Evolutionary conservation across 257 asterid species (phyloP).

Genomic region (Vinca minor): DNA sequence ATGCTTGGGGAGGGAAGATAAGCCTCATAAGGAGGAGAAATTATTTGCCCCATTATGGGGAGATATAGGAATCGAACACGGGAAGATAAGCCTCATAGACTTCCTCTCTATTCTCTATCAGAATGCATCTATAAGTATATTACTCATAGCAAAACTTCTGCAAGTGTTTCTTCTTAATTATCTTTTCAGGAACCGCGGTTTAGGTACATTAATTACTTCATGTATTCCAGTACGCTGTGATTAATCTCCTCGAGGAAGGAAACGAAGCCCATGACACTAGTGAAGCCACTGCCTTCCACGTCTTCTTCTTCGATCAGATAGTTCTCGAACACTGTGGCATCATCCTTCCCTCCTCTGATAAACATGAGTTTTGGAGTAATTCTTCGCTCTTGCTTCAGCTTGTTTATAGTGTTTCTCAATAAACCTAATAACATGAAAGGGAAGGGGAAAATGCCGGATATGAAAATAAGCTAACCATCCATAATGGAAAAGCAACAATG

Average conservation of each 20-base stretch:
- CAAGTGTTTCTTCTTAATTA: not conserved
- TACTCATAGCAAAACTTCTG: not conserved
- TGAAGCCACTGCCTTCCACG: constrained; percentile 74
- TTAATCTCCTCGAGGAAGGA: constrained; percentile 83
- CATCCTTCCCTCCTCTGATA: constrained; percentile 79
- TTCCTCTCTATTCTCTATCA: not conserved
- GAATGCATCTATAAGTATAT: not conserved
- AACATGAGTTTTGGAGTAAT: constrained; percentile 77
- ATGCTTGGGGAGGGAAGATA: too few species aligned
- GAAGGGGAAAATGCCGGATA: constrained; percentile 1
- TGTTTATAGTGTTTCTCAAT: constrained; percentile 70
- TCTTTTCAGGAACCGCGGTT: not conserved
- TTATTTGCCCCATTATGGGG: too few species aligned
- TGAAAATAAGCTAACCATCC: constrained; percentile 3
- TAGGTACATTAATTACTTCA: constrained; percentile 18
- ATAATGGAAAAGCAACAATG: not conserved
- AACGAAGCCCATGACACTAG: constrained; percentile 78
- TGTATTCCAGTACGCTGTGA: constrained; percentile 60
- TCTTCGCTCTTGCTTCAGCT: constrained; percentile 80
- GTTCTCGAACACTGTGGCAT: constrained; percentile 78
- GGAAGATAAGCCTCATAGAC: not conserved
- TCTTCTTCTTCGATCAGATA: constrained; percentile 96
- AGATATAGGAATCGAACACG: too few species aligned
- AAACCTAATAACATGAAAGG: constrained; percentile 48
- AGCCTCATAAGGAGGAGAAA: too few species aligned